Evolutionary conservation across 768 basidiomycete genomes (phyloP), one percentile per base, ranked within the genome.

Genomic region (Tricholoma matsutake): DNA sequence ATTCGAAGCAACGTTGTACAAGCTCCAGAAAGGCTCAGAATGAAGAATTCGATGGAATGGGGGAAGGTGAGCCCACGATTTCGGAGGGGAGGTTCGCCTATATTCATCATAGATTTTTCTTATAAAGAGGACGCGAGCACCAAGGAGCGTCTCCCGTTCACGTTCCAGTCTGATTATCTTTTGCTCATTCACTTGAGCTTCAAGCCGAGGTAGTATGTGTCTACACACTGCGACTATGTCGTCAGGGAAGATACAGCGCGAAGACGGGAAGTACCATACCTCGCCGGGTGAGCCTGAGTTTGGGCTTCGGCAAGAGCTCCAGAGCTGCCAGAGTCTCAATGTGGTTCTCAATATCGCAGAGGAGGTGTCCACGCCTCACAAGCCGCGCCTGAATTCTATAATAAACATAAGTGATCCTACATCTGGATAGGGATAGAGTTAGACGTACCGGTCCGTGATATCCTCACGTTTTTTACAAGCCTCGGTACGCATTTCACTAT

Each of bases 261-360:
- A 22, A 13, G 47, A 28, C 13, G 4, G 8, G 25, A 49, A 13
- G 25, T 5, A 49, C 1, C 53, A 11, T 18, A 54, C 53, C 20
- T 54, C 53, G 53, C n/a, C 53, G 29, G 31, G 53, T n/a, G n/a
- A n/a, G n/a, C n/a, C n/a, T 54, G 18, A 54, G 35, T 37, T 31
- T 54, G 35, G 16, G 53, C 16, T 32, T 22, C 18, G 31, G 31
- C 11, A 10, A 25, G 9, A 32, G 53, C 20, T 34, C n/a, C 13
- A n/a, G 6, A 18, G 18, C n/a, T 16, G 14, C 53, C 8, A 54
- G 9, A 34, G 3, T 6, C 6, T 2, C 13, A n/a, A 32, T 32
- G 9, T 10, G 11, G 53, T 4, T 1, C 1, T n/a, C 18, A 11
- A 54, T 34, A 37, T 54, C 31, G 53, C 53, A 18, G 31, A 31